Evolutionary conservation across 2,329 filamentous ascomycete genomes (phyloP), one percentile per base, ranked within the genome.

Genomic region (Ceratocystiopsis minuta): DNA sequence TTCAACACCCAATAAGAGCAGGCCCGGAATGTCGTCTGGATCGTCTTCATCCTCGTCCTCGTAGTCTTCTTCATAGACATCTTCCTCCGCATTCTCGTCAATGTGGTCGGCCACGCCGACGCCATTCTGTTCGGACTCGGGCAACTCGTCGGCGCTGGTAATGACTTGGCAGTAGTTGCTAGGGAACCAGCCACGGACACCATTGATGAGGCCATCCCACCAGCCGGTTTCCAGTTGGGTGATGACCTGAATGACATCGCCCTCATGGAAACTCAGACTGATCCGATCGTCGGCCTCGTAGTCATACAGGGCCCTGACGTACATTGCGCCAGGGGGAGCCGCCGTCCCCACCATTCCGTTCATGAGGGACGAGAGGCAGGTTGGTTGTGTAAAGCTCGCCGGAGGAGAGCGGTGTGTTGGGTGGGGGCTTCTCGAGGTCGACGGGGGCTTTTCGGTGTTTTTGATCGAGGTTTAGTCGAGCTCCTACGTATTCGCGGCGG

Each of bases 141-240:
- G 69, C 28, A 80, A 66, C 48, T 92, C 82, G 51, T 84, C 80
- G 40, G 80, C 72, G 52, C 76, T 78, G 45, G 76, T 73, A 52
- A 96, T 80, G 48, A 90, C 76, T 50, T 85, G 78, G 64, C 90
- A 96, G 64, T 98, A 98, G 60, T 98, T 98, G 68, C 88, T 96
- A 34, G 90, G 90, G 59, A 98, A 98, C 90, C 90, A 98, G 57
- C 90, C 90, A 57, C 90, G 79, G 51, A 94, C 82, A 45, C 87
- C 85, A 55, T 95, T 90, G 58, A 98, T 94, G 43, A 98, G 85
- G 39, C 90, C 90, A 63, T 98, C 90, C 90, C 90, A 98, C 90
- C 90, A 98, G 43, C 90, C 90, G 54, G 87, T 96, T 60, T 98
- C 90, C 44, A 96, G 70, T 63, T 95, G 88, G 41, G 90, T 98